These are phyloP conservation scores for Cytospora piceae DNA, from an alignment of 2,329 filamentous ascomycete species.

Conservation along the genomic window DNA sequence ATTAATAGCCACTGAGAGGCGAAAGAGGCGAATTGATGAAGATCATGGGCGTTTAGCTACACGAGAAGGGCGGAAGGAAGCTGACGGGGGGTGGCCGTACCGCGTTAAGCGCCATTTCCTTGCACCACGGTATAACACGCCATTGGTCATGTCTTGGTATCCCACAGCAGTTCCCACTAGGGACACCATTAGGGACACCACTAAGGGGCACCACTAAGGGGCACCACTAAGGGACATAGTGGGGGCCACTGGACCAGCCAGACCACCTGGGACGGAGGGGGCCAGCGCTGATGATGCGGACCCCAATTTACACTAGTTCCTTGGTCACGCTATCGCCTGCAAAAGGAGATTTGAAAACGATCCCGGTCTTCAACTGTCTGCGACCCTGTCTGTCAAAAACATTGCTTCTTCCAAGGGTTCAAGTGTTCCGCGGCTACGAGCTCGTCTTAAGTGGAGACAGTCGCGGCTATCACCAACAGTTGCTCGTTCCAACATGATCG, in stretches of 20 bases:
- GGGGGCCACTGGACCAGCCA: no score
- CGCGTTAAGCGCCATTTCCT: constrained; percentile 14
- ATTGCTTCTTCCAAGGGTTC: neutral
- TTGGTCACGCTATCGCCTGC: neutral
- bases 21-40: constrained; percentile 1
- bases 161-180: neutral
- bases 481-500: neutral
- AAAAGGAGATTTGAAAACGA: neutral
- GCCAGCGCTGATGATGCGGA: neutral
- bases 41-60: constrained; percentile 2
- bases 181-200: no score
- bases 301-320: neutral
- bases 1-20: constrained; percentile 13
- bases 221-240: neutral
- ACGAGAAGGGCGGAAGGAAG: constrained; percentile 5
- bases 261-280: neutral
- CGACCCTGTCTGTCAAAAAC: neutral
- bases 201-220: no score
- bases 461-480: neutral
- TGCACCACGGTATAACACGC: constrained; percentile 13
- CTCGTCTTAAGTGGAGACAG: neutral
- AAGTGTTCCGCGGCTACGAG: neutral
- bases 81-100: neutral
- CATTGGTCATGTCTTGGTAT: constrained; percentile 19
- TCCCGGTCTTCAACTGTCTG: no score